Conservation (phyloP, 2,329 filamentous ascomycete species). For the Xylariaceae sp. region DNA sequence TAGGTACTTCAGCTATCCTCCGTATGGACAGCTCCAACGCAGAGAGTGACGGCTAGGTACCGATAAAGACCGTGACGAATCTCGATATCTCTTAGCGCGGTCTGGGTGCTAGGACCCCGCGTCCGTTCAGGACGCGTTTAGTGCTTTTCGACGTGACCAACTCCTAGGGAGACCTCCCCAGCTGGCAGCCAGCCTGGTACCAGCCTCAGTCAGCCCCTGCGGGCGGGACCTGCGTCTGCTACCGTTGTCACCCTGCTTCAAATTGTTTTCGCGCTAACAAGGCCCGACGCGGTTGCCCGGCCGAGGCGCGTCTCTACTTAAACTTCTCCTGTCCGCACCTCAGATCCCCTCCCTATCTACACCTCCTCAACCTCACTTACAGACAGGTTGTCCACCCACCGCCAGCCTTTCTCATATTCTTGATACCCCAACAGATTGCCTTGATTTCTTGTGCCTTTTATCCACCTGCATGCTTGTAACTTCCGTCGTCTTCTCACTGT, state of each 20-base stretch:
- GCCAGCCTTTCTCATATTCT: slow-evolving; percentile 2
- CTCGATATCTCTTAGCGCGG: no score
- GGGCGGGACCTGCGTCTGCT: background rate
- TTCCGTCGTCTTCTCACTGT: no score
- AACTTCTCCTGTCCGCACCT: slow-evolving; percentile 4
- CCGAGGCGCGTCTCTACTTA: slow-evolving; percentile 16
- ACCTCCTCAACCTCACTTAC: slow-evolving; percentile 3
- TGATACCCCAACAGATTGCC: slow-evolving; percentile 8
- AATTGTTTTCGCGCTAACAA: slow-evolving; percentile 3
- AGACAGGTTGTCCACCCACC: slow-evolving; percentile 1
- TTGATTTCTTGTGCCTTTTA: background rate
- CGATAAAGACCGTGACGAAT: no score
- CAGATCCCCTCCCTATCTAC: slow-evolving; percentile 5
- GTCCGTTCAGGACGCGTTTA: slow-evolving; percentile 16
- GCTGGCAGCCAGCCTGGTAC: background rate
- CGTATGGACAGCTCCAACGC: no score
- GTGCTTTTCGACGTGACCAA: slow-evolving; percentile 7
- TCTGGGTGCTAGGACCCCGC: slow-evolving; percentile 1
- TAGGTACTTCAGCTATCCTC: no score
- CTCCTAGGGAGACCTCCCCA: background rate
- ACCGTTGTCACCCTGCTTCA: background rate
- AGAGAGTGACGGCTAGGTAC: no score
- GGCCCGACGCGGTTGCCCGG: slow-evolving; percentile 10
- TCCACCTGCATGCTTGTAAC: no score
- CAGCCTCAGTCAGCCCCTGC: no score